phyloP scores from a whole-genome alignment of 1,284 basidiomycete species.

The Cryptococcus sp. region DNA sequence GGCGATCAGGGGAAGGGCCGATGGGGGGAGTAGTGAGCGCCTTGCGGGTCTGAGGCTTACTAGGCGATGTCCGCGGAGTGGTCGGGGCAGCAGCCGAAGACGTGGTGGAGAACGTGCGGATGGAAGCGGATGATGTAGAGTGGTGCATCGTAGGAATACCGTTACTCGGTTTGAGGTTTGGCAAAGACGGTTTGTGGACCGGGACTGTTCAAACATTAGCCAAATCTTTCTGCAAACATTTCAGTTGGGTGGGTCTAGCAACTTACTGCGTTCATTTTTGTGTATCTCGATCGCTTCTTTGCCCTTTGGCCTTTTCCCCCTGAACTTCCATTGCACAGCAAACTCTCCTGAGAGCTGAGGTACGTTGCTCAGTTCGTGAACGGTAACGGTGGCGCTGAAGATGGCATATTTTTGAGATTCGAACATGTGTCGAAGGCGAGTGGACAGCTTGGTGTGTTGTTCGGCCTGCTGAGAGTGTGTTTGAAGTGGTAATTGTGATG shows the following conservation, averaged over 20 bases:
- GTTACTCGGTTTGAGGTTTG: constrained; percentile 26
- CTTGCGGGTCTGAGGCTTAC: constrained; percentile 3
- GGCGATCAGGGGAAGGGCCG: background rate
- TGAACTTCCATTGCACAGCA: constrained; percentile 43
- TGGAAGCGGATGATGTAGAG: constrained; percentile 22
- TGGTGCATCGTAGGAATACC: constrained; percentile 10
- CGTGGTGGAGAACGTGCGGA: constrained; percentile 18
- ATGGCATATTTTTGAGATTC: constrained; percentile 32
- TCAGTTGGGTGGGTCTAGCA: background rate
- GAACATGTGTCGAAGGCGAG: constrained; percentile 34
- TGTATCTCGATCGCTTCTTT: constrained; percentile 20
- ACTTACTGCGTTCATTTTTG: constrained; percentile 12
- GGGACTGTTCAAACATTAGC: constrained; percentile 7
- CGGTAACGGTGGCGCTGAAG: constrained; percentile 35
- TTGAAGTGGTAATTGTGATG: too few relatives aligned
- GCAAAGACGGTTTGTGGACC: constrained; percentile 27
- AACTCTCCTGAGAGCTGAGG: constrained; percentile 46
- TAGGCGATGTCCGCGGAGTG: constrained; percentile 12
- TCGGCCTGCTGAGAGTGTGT: background rate
- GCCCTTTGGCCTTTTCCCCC: constrained; percentile 31
- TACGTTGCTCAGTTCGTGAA: constrained; percentile 47
- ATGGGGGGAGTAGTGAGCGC: constrained; percentile 8
- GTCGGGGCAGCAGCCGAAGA: constrained; percentile 14
- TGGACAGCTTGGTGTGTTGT: constrained; percentile 4
- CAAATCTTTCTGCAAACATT: too few relatives aligned